Conservation (phyloP, 2,329 filamentous ascomycete genomes). For the Cladosporium oxysporum region DNA sequence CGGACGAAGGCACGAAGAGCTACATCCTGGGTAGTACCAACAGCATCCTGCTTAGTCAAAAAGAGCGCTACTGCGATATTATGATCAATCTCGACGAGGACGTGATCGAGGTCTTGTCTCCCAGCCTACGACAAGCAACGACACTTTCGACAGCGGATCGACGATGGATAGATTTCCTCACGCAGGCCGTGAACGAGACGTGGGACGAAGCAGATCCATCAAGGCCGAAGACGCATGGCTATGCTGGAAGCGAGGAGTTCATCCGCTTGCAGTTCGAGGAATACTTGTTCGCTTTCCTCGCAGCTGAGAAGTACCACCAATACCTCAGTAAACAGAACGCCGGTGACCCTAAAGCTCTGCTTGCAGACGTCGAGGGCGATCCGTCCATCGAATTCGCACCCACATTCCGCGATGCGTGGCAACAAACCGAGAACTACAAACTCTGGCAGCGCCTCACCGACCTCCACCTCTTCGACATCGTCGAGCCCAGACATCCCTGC, state of each 20-base stretch:
- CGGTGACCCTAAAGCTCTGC: constrained; percentile 59
- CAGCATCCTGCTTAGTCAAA: constrained; percentile 88
- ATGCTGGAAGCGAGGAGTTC: constrained; percentile 94
- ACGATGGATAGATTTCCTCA: constrained; percentile 94
- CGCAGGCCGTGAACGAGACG: constrained; percentile 89
- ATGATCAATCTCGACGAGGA: constrained; percentile 94
- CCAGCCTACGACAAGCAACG: constrained; percentile 74
- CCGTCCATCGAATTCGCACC: constrained; percentile 79
- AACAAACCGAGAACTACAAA: constrained; percentile 82
- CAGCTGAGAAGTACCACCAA: constrained; percentile 81
- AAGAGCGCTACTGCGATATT: constrained; percentile 92
- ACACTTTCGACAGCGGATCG: constrained; percentile 82
- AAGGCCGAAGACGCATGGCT: constrained; percentile 90
- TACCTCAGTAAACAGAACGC: constrained; percentile 46
- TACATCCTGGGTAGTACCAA: constrained; percentile 98
- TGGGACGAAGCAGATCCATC: constrained; percentile 92
- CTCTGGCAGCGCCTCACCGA: constrained; percentile 77
- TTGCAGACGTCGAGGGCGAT: constrained; percentile 72
- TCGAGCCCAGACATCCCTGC: constrained; percentile 89
- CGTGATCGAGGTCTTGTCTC: constrained; percentile 78
- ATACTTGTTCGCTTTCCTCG: constrained; percentile 85
- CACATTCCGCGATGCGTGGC: constrained; percentile 88
- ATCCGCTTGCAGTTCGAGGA: constrained; percentile 97
- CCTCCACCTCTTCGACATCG: constrained; percentile 88
- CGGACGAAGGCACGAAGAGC: constrained; percentile 91